phyloP scores from a whole-genome alignment of 768 basidiomycete species.

The Sporobolomyces roseus region DNA sequence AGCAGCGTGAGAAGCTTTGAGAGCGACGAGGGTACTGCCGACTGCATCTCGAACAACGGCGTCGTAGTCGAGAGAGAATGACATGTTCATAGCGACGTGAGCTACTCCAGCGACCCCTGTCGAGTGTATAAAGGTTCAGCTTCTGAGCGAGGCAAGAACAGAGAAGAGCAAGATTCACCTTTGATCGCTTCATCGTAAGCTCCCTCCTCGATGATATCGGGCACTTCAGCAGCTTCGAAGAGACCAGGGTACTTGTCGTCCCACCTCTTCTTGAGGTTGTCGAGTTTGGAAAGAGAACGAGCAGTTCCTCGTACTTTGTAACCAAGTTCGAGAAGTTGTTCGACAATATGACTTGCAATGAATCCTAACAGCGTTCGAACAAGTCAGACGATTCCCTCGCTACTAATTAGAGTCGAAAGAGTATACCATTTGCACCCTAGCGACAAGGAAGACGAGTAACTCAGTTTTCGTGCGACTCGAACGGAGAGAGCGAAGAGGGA shows the following conservation, averaged over 20 bases:
- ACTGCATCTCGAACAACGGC: constrained; percentile 3
- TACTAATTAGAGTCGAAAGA: background rate
- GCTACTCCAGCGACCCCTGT: constrained; percentile 12
- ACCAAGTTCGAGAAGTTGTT: background rate
- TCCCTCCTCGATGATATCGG: background rate
- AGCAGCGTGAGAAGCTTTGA: background rate
- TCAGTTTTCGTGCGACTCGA: background rate
- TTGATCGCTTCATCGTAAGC: constrained; percentile 12
- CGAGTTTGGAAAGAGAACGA: constrained; percentile 6
- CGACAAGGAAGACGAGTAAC: background rate
- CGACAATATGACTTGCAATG: constrained; percentile 4
- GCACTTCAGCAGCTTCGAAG: constrained; percentile 8
- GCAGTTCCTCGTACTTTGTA: constrained; percentile 13
- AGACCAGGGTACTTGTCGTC: constrained; percentile 2
- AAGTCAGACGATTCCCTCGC: too few species aligned
- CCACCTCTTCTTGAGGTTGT: constrained; percentile 6
- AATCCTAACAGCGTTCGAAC: background rate
- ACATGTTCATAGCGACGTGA: constrained; percentile 17
- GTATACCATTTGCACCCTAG: constrained; percentile 5
- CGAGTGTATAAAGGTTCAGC: background rate
- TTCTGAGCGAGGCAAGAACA: background rate
- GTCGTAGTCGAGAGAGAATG: constrained; percentile 8
- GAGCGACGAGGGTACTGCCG: background rate
- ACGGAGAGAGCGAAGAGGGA: background rate
- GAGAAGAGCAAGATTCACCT: background rate